Percentiles rank a stretch among this genome's conserved stretches.
Conservation (phyloP, 2,329 filamentous ascomycete genomes). For the Sphaerulina vaccinii region DNA sequence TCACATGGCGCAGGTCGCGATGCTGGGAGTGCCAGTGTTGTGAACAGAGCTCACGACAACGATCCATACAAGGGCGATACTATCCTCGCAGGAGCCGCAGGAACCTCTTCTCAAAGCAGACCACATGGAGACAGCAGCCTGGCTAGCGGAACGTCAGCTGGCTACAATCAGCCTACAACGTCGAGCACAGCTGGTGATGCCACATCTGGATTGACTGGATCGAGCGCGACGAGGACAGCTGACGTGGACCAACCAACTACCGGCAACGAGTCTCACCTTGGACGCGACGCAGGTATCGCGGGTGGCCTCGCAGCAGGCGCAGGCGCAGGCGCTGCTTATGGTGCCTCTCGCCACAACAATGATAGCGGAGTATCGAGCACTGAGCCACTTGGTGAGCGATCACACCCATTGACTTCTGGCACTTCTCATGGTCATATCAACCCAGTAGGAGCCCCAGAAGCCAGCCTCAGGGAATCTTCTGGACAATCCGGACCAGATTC, state of each 20-base stretch:
- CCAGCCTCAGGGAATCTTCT: constrained; percentile 3
- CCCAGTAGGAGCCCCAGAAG: constrained; percentile 21
- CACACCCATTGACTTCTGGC: not conserved
- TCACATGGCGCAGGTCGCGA: constrained; percentile 14
- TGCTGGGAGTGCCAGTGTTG: constrained; percentile 4
- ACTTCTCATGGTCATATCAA: constrained; percentile 19
- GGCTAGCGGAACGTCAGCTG: not conserved
- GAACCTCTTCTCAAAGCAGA: constrained; percentile 9
- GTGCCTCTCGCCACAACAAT: constrained; percentile 4
- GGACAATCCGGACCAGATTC: constrained; percentile 8
- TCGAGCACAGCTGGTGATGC: not conserved
- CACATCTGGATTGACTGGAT: not conserved
- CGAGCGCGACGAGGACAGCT: not conserved
- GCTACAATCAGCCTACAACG: not conserved
- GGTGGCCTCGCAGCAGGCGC: constrained; percentile 34
- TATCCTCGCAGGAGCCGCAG: constrained; percentile 7
- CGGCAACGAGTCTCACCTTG: constrained; percentile 27
- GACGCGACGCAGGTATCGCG: constrained; percentile 36
- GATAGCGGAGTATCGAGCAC: not conserved
- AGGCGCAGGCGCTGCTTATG: constrained; percentile 21
- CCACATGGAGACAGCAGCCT: constrained; percentile 7
- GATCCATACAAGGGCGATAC: constrained; percentile 9
- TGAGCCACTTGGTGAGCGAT: not conserved
- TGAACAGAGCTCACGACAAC: constrained; percentile 7
- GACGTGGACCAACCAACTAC: not conserved